Base-by-base conservation (phyloP, 106 monocot species). In the Gastrodia elata region DNA sequence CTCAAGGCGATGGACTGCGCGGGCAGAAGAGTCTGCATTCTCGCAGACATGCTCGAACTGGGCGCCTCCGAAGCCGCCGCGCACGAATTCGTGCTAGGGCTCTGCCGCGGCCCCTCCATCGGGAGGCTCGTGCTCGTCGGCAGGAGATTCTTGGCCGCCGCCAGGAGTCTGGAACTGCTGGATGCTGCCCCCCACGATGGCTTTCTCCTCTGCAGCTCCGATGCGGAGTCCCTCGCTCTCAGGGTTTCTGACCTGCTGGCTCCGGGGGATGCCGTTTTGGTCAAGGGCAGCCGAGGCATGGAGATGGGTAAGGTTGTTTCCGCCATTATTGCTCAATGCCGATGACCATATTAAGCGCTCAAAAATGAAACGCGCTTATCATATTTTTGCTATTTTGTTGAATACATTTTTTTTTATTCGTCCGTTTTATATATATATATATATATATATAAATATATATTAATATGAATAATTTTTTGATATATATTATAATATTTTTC, bases 21-120 rank as follows among this genome's bases (percentile, higher is more conserved):
- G 2, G 82, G 82, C 16, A 77, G 70, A 70, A 68, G 71, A 15
- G 71, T 78, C 39, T 73, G 69, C 18, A 65, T 77, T 8, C 82
- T 82, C 34, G 82, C 74, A 20, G 82, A 82, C 43, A 82, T 82
- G 82, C 44, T 77, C 13, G 82, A 82, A 64, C 58, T 82, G 58
- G 82, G 82, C 25, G 39, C 59, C 0, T 37, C 26, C 14, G 82
- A 77, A 56, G 70, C 32, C 13, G 44, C 34, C 16, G 68, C 74
- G 2, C 82, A 82, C 39, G 74, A 78, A 36, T 18, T 16, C 39
- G 75, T 74, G 36, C 70, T 82, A 25, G 68, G 70, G 9, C 77
- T 82, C 16, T 82, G 82, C 36, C 58, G 41, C 28, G 70, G 74
- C 28, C 25, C 56, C 14, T 37, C 74, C 13, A 13, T 82, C 61